Percentiles rank a stretch among this genome's conserved stretches.
phyloP scores from a whole-genome alignment of 139 green algal genomes.

The Micromonas commoda region DNA sequence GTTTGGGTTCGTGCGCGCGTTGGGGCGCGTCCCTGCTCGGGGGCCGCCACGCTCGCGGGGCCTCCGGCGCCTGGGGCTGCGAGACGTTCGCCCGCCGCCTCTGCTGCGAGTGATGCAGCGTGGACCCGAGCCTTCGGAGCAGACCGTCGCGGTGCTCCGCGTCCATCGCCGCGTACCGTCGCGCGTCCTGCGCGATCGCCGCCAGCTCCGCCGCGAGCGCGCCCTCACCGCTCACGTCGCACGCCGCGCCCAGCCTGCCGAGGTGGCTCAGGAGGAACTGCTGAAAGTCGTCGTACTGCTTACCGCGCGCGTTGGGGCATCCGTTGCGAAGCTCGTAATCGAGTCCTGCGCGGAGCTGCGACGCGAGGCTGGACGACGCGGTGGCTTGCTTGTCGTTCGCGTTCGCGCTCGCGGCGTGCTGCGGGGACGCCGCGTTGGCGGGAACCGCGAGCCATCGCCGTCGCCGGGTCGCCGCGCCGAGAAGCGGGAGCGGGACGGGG shows the following conservation, averaged over 20 bases:
- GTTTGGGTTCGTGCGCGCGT: neutral
- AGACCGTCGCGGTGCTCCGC: neutral
- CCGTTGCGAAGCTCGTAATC: constrained; percentile 2
- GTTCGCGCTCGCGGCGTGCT: constrained; percentile 26
- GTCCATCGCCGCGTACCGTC: neutral
- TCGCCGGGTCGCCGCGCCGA: too few relatives aligned
- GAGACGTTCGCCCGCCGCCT: too few relatives aligned
- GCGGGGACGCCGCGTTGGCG: too few relatives aligned
- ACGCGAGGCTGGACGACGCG: neutral
- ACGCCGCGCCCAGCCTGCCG: neutral
- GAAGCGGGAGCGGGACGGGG: too few relatives aligned
- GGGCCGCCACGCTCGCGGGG: neutral
- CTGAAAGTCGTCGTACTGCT: neutral
- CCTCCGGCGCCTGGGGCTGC: too few relatives aligned
- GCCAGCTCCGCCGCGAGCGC: neutral
- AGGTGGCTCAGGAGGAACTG: neutral
- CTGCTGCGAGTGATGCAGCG: neutral
- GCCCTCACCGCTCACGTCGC: neutral
- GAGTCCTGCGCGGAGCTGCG: neutral
- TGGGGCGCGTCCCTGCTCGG: neutral
- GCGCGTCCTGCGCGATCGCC: neutral
- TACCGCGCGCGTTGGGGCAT: neutral
- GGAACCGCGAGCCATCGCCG: too few relatives aligned
- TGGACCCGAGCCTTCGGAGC: neutral
- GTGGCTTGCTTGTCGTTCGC: constrained; percentile 28